These are phyloP conservation scores for Vigna reflexopilosa DNA, from an alignment of 306 rosid genomes.

Conservation along the genomic window DNA sequence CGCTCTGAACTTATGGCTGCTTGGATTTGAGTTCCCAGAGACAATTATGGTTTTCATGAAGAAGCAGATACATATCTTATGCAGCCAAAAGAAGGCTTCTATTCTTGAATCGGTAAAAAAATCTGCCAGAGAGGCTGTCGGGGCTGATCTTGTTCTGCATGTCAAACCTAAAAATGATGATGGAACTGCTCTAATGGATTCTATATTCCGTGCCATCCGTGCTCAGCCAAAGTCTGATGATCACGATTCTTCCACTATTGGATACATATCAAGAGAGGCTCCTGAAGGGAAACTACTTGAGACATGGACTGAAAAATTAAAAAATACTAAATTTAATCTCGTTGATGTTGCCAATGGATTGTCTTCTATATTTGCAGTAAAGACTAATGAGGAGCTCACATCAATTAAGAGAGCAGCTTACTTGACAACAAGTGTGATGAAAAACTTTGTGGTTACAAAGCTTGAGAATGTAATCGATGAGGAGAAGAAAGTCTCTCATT, in stretches of 20 bases:
- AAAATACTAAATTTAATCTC: slow-evolving; percentile 58
- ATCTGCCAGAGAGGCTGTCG: slow-evolving; percentile 75
- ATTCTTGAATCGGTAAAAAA: slow-evolving; percentile 72
- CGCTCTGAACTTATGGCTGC: slow-evolving; percentile 80
- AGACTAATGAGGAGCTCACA: slow-evolving; percentile 73
- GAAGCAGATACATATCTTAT: slow-evolving; percentile 81
- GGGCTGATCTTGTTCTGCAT: slow-evolving; percentile 79
- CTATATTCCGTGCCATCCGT: slow-evolving; percentile 66
- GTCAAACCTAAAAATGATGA: slow-evolving; percentile 82
- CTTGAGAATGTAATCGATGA: slow-evolving; percentile 93
- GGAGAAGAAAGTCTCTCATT: slow-evolving; percentile 85
- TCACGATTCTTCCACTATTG: slow-evolving; percentile 62
- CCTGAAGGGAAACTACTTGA: slow-evolving; percentile 90
- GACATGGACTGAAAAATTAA: slow-evolving; percentile 77
- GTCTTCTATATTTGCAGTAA: slow-evolving; percentile 70
- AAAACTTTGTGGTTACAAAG: slow-evolving; percentile 78
- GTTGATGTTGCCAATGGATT: slow-evolving; percentile 81
- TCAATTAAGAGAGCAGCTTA: slow-evolving; percentile 83
- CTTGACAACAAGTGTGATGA: slow-evolving; percentile 81
- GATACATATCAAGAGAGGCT: slow-evolving; percentile 78
- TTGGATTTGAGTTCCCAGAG: slow-evolving; percentile 94
- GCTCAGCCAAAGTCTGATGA: slow-evolving; percentile 70
- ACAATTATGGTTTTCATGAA: slow-evolving; percentile 86
- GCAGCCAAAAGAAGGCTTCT: slow-evolving; percentile 91
- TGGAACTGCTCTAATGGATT: slow-evolving; percentile 77